These are phyloP conservation scores for Thermochaetoides dissita DNA, from an alignment of 2,329 filamentous ascomycete species.

Conservation along the genomic window DNA sequence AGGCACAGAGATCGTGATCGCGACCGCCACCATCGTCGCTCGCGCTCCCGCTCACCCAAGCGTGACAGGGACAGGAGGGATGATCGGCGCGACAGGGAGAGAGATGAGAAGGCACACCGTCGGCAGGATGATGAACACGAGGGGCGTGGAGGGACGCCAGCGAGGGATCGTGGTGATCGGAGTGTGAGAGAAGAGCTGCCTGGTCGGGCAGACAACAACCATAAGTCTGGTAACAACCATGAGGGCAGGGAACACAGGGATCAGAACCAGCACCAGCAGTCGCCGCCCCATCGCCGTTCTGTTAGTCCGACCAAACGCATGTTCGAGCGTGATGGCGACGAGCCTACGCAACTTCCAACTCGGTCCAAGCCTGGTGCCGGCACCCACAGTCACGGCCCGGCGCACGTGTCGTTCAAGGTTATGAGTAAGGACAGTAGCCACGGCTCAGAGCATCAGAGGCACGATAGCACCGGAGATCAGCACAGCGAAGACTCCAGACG, in stretches of 20 bases:
- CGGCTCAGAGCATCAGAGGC: conserved; percentile 6
- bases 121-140: conserved; percentile 2
- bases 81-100: conserved; percentile 9
- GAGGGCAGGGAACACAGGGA: too few species aligned
- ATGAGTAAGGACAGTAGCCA: conserved; percentile 12
- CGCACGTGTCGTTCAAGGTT: conserved; percentile 16
- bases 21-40: conserved; percentile 10
- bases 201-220: too few species aligned
- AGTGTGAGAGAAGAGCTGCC: conserved; percentile 3
- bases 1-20: conserved; percentile 1
- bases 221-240: too few species aligned
- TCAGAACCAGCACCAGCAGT: background rate
- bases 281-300: conserved; percentile 4
- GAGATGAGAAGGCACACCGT: conserved; percentile 1
- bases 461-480: background rate
- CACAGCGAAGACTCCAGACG: conserved; percentile 1
- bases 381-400: background rate
- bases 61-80: conserved; percentile 7
- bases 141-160: background rate
- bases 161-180: conserved; percentile 5
- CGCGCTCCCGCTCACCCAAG: conserved; percentile 12
- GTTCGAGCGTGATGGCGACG: conserved; percentile 5
- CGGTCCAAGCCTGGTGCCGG: conserved; percentile 10
- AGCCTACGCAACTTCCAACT: conserved; percentile 10
- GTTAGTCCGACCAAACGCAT: conserved; percentile 8